Conservation (phyloP, 2,329 filamentous ascomycete species). For the Aplosporella prunicola region DNA sequence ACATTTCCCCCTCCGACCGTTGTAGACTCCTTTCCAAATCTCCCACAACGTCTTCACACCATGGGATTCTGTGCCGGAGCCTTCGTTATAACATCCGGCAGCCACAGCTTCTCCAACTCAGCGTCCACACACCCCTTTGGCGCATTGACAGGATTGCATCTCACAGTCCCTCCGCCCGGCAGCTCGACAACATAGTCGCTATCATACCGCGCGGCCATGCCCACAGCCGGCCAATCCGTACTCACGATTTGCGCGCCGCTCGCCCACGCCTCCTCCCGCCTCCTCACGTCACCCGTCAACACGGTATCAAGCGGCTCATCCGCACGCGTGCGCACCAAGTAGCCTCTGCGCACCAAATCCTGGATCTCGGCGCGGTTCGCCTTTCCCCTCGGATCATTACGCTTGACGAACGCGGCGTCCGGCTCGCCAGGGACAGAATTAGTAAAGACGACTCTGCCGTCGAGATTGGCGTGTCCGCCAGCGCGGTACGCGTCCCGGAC, state of each 20-base stretch:
- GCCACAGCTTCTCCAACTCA: slow-evolving; percentile 17
- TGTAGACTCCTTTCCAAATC: too few species aligned
- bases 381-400: slow-evolving; percentile 35
- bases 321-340: slow-evolving; percentile 41
- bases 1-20: too few species aligned
- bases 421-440: slow-evolving; percentile 37
- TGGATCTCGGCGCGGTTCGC: slow-evolving; percentile 33
- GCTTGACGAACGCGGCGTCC: slow-evolving; percentile 43
- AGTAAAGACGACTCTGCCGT: slow-evolving; percentile 41
- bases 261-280: slow-evolving; percentile 29
- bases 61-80: too few species aligned
- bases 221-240: slow-evolving; percentile 40
- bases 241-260: slow-evolving; percentile 43
- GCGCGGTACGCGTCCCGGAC: slow-evolving; percentile 33
- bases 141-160: slow-evolving; percentile 30
- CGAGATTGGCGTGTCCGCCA: slow-evolving; percentile 25
- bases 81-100: too few species aligned
- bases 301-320: slow-evolving; percentile 40
- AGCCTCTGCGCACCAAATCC: slow-evolving; percentile 36
- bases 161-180: slow-evolving; percentile 21
- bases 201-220: slow-evolving; percentile 39
- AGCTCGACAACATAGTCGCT: slow-evolving; percentile 38
- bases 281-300: slow-evolving; percentile 31
- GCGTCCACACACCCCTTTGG: slow-evolving; percentile 27
- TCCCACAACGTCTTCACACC: too few species aligned